A percentile compares a stretch with the other conserved stretches of the same genome.
These are phyloP conservation scores for Astrephomene gubernaculifera DNA, from an alignment of 139 green algal genomes.

Conservation along the genomic window DNA sequence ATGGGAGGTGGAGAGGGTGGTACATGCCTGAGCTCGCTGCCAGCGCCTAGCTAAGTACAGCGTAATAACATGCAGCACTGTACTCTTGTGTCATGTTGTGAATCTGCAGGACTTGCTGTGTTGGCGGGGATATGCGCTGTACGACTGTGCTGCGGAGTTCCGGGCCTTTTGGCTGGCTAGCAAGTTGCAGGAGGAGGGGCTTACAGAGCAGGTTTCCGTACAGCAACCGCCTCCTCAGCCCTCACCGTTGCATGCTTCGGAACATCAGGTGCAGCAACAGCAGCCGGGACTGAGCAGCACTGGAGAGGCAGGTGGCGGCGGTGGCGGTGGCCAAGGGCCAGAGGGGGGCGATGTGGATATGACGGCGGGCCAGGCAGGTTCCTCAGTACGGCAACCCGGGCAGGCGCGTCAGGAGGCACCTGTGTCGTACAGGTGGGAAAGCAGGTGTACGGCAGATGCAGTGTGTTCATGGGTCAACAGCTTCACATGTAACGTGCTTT, in stretches of 20 bases:
- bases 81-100: too few species aligned
- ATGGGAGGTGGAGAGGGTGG: too few species aligned
- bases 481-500: too few species aligned
- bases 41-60: too few species aligned
- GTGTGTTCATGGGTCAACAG: too few species aligned
- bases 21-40: too few species aligned
- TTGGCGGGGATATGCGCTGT: constrained; percentile 88
- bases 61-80: too few species aligned
- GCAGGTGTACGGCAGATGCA: too few species aligned
- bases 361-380: not conserved
- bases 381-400: not conserved
- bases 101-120: constrained; percentile 84
- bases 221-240: not conserved
- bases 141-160: constrained; percentile 90
- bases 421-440: constrained; percentile 12
- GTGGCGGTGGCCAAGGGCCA: too few species aligned
- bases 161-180: constrained; percentile 62
- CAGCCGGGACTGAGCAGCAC: not conserved
- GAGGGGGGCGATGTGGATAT: constrained; percentile 1
- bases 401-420: not conserved
- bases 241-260: constrained; percentile 10
- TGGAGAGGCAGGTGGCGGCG: not conserved
- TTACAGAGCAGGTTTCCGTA: not conserved
- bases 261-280: constrained; percentile 18
- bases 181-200: constrained; percentile 45